These are phyloP conservation scores for Heterobasidion irregulare DNA, from an alignment of 1,284 basidiomycete genomes.

Conservation along the genomic window DNA sequence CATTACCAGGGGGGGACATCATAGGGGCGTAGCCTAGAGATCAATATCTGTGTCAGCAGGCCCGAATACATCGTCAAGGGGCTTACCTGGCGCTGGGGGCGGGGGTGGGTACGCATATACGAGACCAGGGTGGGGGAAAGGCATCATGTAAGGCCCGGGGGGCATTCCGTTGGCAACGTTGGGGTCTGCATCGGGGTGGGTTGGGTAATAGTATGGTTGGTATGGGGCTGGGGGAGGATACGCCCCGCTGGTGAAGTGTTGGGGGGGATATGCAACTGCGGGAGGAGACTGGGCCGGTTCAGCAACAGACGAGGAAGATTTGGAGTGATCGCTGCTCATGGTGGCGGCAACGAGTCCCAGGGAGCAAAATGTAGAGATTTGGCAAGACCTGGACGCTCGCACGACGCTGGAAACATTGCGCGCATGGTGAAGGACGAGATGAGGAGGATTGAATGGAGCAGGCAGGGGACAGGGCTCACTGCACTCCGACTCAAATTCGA, in stretches of 20 bases:
- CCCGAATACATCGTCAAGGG: conserved; percentile 8
- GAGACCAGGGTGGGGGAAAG: conserved; percentile 48
- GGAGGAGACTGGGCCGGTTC: conserved; percentile 20
- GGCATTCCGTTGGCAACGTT: conserved; percentile 35
- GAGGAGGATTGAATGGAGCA: conserved; percentile 1
- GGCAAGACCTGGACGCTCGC: background rate
- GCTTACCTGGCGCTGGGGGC: conserved; percentile 35
- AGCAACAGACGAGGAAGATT: conserved; percentile 16
- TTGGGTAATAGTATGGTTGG: conserved; percentile 42
- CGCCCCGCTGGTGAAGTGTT: conserved; percentile 30
- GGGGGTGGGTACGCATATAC: conserved; percentile 49
- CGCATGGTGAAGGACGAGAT: conserved; percentile 5
- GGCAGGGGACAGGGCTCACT: conserved; percentile 14
- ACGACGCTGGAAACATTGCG: background rate
- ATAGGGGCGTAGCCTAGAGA: conserved; percentile 25
- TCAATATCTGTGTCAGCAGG: background rate
- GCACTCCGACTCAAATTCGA: conserved; percentile 28
- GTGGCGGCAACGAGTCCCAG: conserved; percentile 1
- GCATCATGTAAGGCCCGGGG: conserved; percentile 40
- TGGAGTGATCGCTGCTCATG: conserved; percentile 23
- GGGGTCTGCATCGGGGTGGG: conserved; percentile 27
- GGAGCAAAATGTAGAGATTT: no score
- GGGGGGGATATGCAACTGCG: conserved; percentile 29
- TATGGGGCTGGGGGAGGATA: conserved; percentile 36
- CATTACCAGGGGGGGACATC: conserved; percentile 17